Base-by-base conservation (phyloP, 176 grass and related monocot species). In the Pontederia crassipes region DNA sequence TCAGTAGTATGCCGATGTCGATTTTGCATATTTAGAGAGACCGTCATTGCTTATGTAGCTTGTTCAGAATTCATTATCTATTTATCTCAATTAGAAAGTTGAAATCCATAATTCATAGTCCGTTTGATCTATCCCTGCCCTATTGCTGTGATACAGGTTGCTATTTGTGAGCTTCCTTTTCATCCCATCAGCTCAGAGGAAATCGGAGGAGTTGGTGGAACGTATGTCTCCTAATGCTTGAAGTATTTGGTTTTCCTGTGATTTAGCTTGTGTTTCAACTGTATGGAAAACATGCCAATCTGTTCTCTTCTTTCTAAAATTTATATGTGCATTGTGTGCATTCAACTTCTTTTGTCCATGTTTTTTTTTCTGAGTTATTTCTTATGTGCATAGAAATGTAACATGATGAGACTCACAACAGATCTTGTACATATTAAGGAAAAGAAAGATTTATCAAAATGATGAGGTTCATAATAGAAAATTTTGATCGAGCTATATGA, bases 81-180 rank as follows among this genome's bases (percentile, higher is more conserved):
- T 13, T 12, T 17, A 24, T 48, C 2, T 12, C 10, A 24, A 3
- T 14, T 47, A 40, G 27, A 14, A 46, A 11, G 4, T 11, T 46
- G 6, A 69, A 9, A 17, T 17, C 7, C 12, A 5, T 12, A 20
- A 24, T 14, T 69, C 45, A 20, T 57, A 55, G n/a, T 57, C 18
- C 12, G 1, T 2, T 20, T 46, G 8, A 11, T 55, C 55, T 16
- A 45, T n/a, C 10, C 8, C 12, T 55, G 53, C 3, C n/a, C 18
- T 14, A 2, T 52, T 54, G 45, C 46, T 54, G 10, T 52, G 8
- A 47, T 75, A 1, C 76, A 97, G 92, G 92, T 88, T 55, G 92
- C 92, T 0, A 91, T 97, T 17, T 91, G 92, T 58, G 92, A 97
- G 81, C 92, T 97, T 76, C 92, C 92, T 13, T 97, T 97, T 64